Base-by-base conservation (phyloP, 2,329 filamentous ascomycete species). In the Apiospora pterosperma region DNA sequence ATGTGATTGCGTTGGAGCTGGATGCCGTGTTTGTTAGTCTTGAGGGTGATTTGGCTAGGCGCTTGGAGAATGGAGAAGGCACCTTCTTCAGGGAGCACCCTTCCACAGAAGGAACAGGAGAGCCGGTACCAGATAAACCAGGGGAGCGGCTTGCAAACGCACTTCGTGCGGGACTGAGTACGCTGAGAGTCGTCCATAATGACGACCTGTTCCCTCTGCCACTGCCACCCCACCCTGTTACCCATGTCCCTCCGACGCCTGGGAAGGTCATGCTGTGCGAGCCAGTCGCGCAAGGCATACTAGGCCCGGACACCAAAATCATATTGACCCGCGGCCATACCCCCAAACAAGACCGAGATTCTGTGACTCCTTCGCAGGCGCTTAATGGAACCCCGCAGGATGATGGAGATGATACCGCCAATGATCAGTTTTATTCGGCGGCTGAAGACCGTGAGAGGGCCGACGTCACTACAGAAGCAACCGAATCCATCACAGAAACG, bases 191-290 rank as follows among this genome's bases (percentile, higher is more conserved):
- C 21, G 88, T 98, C 14, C 96, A 97, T 72, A 84, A 88, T 0
- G 93, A 93, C 23, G 95, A 98, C 76, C 77, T 95, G 61, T 89
- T 91, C 67, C 85, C 86, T 11, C 81, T 99, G 44, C 92, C 92
- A 14, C 82, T 98, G 34, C 88, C 91, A 10, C 87, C 93, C 2
- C 93, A 97, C 77, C 91, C 93, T 14, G 90, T 97, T 68, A 97
- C 93, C 10, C 93, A 97, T 77, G 87, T 92, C 21, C 88, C 92
- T 28, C 87, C 93, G 16, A 92, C 92, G 48, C 93, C 94, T 0
- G 96, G 92, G 48, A 93, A 91, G 78, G 92, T 98, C 66, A 89
- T 92, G 59, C 88, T 96, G n/a, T 98, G 94, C 75, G 96, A 99
- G 76, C 96, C 96, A 10, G 93, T 98, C 19, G 88, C 92, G 6